Evolutionary conservation across 2,329 filamentous ascomycete species (phyloP), one percentile per base, ranked within the genome.

Genomic region (Hymenoscyphus fructigenus): DNA sequence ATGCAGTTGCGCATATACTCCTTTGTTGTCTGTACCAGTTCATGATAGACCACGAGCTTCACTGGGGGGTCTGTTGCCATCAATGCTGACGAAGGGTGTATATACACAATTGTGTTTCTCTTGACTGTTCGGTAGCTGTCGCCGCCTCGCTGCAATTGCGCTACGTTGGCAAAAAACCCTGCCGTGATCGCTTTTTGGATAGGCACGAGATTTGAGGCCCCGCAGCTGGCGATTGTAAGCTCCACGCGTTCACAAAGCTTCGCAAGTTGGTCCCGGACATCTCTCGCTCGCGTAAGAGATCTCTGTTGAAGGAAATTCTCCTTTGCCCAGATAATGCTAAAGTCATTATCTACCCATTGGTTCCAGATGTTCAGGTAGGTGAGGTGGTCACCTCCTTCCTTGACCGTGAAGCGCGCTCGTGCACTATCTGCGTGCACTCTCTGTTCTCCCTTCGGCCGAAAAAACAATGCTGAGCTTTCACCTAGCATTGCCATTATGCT

Each of bases 1-100:
- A 92, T 96, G 17, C 93, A 95, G 76, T 87, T 91, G 74, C 97
- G 93, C 94, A 98, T 98, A 79, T 98, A 99, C 80, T 99, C 95
- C 80, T 96, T 94, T 26, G 91, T 96, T 28, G 95, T 99, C 72
- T 98, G 84, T 9, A 98, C 92, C 20, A 98, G 82, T 62, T 88
- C 89, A 75, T 97, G 90, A 76, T 97, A 99, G 64, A 99, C 91
- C 41, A 98, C 94, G 83, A 96, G 96, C 78, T 99, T 95, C 29
- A 32, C 29, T 32, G 4, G 29, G 0, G 93, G 91, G 65, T 94
- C 91, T 79, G 98, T 98, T 60, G 94, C 94, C 73, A 98, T 98
- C 17, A 99, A 81, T 12, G 94, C 91, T 12, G 91, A 95, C 67
- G 87, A 91, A 0, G 95, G 95, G 78, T 99, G 95, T 79, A 99